Percentiles rank a stretch among this genome's conserved stretches.
Conservation (phyloP, 768 basidiomycete genomes). For the Boletellus ananas region DNA sequence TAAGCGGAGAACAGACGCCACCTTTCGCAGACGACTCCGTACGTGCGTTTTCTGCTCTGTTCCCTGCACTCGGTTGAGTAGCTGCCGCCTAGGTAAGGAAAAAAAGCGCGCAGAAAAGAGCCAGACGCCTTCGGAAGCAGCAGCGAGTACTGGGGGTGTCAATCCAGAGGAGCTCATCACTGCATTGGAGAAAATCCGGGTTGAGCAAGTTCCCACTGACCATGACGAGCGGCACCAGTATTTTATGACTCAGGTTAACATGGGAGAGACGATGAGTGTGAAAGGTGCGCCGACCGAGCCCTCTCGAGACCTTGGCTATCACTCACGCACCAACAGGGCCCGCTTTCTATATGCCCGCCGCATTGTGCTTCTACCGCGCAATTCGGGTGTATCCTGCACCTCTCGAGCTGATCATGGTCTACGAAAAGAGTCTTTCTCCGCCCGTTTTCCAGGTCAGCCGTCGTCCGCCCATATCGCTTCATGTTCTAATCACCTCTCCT, state of each 20-base stretch:
- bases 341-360: constrained; percentile 71
- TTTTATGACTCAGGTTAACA: constrained; percentile 86
- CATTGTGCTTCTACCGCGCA: constrained; percentile 89
- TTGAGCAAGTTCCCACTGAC: constrained; percentile 63
- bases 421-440: constrained; percentile 84
- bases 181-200: constrained; percentile 63
- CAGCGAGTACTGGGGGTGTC: constrained; percentile 27
- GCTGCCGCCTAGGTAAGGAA: constrained; percentile 67
- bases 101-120: constrained; percentile 84
- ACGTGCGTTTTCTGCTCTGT: constrained; percentile 33
- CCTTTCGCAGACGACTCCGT: constrained; percentile 89
- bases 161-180: constrained; percentile 54
- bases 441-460: constrained; percentile 69
- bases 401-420: constrained; percentile 91
- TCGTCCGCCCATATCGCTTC: neutral
- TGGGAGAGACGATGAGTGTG: constrained; percentile 79
- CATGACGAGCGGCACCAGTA: constrained; percentile 80
- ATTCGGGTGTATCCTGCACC: constrained; percentile 93
- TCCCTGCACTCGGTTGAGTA: neutral
- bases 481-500: constrained; percentile 5
- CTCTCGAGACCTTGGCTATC: neutral
- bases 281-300: constrained; percentile 47
- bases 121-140: constrained; percentile 41
- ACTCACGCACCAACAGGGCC: constrained; percentile 54
- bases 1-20: constrained; percentile 80